These are phyloP conservation scores for Pichia sp. DNA, from an alignment of 1,139 yeast species.

Conservation along the genomic window DNA sequence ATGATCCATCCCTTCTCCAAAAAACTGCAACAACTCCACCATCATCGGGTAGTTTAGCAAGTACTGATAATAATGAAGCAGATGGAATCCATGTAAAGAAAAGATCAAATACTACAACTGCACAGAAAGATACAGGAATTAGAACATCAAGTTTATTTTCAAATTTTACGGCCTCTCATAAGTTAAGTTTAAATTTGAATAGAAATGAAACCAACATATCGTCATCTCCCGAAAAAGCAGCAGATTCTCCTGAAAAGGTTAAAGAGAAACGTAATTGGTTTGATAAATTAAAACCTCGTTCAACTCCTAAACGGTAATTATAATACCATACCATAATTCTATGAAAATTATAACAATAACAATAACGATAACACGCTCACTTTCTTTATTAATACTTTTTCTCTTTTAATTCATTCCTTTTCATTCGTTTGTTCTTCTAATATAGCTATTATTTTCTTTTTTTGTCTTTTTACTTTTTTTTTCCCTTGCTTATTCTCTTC, in stretches of 20 bases:
- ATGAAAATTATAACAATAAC: too few relatives aligned
- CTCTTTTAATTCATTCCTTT: not conserved
- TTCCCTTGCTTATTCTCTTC: too few relatives aligned
- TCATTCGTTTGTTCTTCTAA: not conserved
- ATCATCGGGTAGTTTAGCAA: constrained; percentile 2
- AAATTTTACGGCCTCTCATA: not conserved
- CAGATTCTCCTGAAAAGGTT: not conserved
- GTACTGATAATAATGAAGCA: constrained; percentile 5
- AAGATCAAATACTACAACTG: not conserved
- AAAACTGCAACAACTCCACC: constrained; percentile 9
- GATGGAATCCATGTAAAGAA: constrained; percentile 1
- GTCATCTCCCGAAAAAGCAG: not conserved
- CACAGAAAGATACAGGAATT: not conserved
- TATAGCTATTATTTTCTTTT: not conserved
- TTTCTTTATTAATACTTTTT: too few relatives aligned
- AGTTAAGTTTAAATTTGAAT: not conserved
- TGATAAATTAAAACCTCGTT: constrained; percentile 30
- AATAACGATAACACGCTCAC: too few relatives aligned
- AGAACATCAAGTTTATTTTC: constrained; percentile 4
- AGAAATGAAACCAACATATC: not conserved
- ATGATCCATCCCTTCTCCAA: constrained; percentile 4
- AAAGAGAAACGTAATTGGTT: constrained; percentile 31
- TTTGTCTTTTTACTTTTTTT: too few relatives aligned
- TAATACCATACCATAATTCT: too few relatives aligned
- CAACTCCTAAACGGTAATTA: constrained; percentile 22